Evolutionary conservation across 306 rosid species (phyloP).

Genomic region (Lathyrus tuberosus): DNA sequence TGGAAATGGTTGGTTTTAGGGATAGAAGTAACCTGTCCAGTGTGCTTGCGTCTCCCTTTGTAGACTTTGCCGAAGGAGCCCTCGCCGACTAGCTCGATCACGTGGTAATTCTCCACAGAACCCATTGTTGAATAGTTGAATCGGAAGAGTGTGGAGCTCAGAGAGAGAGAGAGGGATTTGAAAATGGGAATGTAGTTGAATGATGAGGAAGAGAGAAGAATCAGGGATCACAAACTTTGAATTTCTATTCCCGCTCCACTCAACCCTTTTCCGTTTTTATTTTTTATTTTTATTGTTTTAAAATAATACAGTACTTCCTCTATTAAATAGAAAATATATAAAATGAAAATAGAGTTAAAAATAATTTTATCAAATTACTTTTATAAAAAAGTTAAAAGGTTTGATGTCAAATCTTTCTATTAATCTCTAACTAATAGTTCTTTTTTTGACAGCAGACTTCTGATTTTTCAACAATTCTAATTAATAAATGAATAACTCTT

Average conservation of each 20-base stretch:
- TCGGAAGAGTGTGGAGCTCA: slow-evolving; percentile 1
- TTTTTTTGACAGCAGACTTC: no score
- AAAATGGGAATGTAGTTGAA: slow-evolving; percentile 10
- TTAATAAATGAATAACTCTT: no score
- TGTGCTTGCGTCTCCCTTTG: slow-evolving; percentile 84
- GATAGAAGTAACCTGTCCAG: slow-evolving; percentile 69
- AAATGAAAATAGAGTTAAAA: no score
- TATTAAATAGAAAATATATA: no score
- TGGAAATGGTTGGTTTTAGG: neutral
- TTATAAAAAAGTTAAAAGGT: no score
- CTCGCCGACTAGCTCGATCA: slow-evolving; percentile 94
- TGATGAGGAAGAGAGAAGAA: neutral
- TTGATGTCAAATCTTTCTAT: no score
- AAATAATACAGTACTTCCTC: no score
- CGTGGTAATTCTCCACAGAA: slow-evolving; percentile 83
- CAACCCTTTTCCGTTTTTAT: neutral
- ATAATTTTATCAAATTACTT: no score
- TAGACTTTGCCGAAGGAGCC: slow-evolving; percentile 99
- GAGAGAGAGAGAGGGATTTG: slow-evolving; percentile 15
- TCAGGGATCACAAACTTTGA: slow-evolving; percentile 27
- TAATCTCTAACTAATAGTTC: no score
- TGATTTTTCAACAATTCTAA: no score
- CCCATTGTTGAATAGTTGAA: slow-evolving; percentile 58
- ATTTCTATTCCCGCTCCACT: slow-evolving; percentile 45
- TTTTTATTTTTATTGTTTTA: neutral